Evolutionary conservation across 2,329 filamentous ascomycete genomes (phyloP).

Genomic region (Colletotrichum orbiculare): DNA sequence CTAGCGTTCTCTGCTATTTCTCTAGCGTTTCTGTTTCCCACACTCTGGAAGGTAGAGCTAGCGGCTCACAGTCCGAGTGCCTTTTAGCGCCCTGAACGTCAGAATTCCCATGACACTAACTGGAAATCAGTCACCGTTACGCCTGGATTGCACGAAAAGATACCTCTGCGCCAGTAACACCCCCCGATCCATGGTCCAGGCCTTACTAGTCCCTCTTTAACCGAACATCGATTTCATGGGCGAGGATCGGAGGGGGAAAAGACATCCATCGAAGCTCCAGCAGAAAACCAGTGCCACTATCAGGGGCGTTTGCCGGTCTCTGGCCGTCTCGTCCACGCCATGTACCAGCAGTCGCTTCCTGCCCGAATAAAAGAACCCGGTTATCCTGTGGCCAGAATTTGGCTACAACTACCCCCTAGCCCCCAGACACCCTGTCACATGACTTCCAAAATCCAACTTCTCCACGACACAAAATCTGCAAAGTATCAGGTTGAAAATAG

Average conservation of each 20-base stretch:
- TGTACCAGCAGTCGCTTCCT: background rate
- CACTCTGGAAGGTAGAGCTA: constrained; percentile 12
- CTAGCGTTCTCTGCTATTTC: background rate
- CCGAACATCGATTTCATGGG: constrained; percentile 28
- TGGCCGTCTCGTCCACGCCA: constrained; percentile 5
- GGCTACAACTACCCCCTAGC: too few species aligned
- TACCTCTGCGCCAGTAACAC: constrained; percentile 2
- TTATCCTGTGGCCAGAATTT: too few species aligned
- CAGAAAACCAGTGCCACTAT: background rate
- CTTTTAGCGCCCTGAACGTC: background rate
- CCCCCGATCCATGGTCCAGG: constrained; percentile 24
- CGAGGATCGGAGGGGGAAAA: constrained; percentile 26
- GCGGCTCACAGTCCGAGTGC: constrained; percentile 24
- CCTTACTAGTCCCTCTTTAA: constrained; percentile 17
- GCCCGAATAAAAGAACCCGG: constrained; percentile 6
- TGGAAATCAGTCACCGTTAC: background rate
- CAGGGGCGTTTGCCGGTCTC: constrained; percentile 1
- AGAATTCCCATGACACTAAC: constrained; percentile 4
- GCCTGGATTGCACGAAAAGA: background rate
- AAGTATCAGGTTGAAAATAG: too few species aligned
- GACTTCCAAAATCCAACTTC: too few species aligned
- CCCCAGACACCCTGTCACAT: too few species aligned
- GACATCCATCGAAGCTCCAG: constrained; percentile 7
- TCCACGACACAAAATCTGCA: too few species aligned
- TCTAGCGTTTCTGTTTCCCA: constrained; percentile 18